Percentiles rank a stretch among this genome's conserved stretches.
phyloP scores from a whole-genome alignment of 2,329 filamentous ascomycete species.

The Diaporthe nobilis region DNA sequence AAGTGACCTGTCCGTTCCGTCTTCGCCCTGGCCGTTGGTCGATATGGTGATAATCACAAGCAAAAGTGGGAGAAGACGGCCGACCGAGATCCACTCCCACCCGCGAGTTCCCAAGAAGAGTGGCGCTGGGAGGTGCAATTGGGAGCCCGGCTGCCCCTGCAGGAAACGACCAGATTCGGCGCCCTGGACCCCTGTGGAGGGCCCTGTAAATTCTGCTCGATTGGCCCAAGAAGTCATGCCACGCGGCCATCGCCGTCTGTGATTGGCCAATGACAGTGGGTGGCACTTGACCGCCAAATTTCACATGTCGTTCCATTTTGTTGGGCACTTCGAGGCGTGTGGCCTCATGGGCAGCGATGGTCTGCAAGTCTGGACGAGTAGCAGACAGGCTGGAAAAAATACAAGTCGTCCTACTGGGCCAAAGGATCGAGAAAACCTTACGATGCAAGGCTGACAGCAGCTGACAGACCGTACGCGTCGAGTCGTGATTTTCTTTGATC shows the following conservation, averaged over 20 bases:
- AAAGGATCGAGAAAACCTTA: not conserved
- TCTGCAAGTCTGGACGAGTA: conserved; percentile 1
- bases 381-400: not conserved
- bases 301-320: conserved; percentile 42
- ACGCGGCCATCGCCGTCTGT: conserved; percentile 41
- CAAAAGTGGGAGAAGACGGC: conserved; percentile 32
- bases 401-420: conserved; percentile 7
- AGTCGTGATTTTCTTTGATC: not conserved
- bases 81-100: conserved; percentile 6
- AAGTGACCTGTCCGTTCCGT: conserved; percentile 7
- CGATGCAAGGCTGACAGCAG: conserved; percentile 6
- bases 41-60: conserved; percentile 39
- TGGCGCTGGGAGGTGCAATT: not conserved
- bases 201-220: conserved; percentile 33
- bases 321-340: conserved; percentile 23
- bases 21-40: conserved; percentile 4
- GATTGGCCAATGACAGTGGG: conserved; percentile 41
- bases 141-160: conserved; percentile 14
- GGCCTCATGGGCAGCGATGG: conserved; percentile 30
- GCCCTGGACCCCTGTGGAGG: not conserved
- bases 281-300: conserved; percentile 38
- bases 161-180: conserved; percentile 12
- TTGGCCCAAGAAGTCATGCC: conserved; percentile 39
- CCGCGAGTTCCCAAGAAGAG: not conserved
- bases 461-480: not conserved